A percentile compares a stretch with the other conserved stretches of the same genome.
Evolutionary conservation across 1,284 basidiomycete genomes (phyloP).

Genomic region (Rhodotorula sp.): DNA sequence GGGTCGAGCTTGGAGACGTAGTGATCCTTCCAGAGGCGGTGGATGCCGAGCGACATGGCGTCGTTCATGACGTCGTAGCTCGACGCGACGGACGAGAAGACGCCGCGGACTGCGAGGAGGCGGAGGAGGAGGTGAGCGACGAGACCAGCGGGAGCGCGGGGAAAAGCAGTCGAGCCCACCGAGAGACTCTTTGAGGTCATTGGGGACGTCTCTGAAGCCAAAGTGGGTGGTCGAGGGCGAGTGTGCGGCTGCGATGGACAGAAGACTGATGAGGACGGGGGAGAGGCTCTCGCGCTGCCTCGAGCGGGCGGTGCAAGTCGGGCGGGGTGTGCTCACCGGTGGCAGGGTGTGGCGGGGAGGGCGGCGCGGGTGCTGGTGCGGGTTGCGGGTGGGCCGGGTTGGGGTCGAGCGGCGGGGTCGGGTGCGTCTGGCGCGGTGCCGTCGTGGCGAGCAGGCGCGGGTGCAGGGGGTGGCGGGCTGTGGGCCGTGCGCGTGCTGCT

Average conservation of each 20-base stretch:
- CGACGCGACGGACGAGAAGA: conserved; percentile 94
- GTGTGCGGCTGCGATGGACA: not conserved
- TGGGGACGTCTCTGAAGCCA: conserved; percentile 54
- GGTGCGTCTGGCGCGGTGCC: not conserved
- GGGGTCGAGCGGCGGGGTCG: conserved; percentile 31
- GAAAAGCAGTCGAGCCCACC: conserved; percentile 48
- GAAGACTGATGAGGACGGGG: not conserved
- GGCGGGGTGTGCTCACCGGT: not conserved
- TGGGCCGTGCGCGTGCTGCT: not conserved
- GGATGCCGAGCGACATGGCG: conserved; percentile 93
- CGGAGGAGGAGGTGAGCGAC: not conserved
- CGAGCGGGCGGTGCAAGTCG: not conserved
- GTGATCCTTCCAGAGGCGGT: conserved; percentile 95
- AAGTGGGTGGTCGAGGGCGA: conserved; percentile 51
- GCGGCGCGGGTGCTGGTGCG: not conserved
- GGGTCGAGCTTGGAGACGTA: conserved; percentile 82
- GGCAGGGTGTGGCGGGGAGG: not conserved
- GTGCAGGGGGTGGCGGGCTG: not conserved
- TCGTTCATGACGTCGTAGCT: conserved; percentile 93
- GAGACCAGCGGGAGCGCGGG: not conserved
- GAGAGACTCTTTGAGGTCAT: conserved; percentile 56
- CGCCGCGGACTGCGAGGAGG: conserved; percentile 66
- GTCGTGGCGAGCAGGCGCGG: conserved; percentile 5
- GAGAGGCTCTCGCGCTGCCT: not conserved
- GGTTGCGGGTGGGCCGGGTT: conserved; percentile 1